Evolutionary conservation across 768 basidiomycete genomes (phyloP), one percentile per base, ranked within the genome.

Genomic region (Tricholoma sp.): DNA sequence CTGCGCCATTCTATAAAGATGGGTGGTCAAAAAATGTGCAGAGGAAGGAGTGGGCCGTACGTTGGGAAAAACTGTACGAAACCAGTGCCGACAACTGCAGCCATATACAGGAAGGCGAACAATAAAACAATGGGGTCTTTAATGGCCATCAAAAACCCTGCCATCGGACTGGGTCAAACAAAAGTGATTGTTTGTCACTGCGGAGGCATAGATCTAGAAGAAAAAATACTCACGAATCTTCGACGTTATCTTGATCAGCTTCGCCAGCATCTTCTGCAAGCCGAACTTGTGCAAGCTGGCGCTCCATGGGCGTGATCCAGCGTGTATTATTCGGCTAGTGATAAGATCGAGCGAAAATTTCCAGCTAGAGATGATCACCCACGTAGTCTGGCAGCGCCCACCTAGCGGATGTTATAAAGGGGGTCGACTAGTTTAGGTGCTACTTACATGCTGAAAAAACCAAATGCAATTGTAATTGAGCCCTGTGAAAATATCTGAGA

Each of bases 221-320:
- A 4, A n/a, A 9, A n/a, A 12, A 44, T 17, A 72, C 82, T 39
- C 63, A 86, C 85, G 85, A 81, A 53, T 82, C 84, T 31, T 76
- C 69, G 0, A 65, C 65, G n/a, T 77, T 78, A 60, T 88, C 85
- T 61, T 77, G 68, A 60, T 87, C 85, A 0, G 84, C 84, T 69
- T 86, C 84, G 1, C 84, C 84, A 9, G 80, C 82, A 63, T 87
- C 85, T 61, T 87, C 86, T 0, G 85, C 81, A 13, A 87, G 78
- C 12, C 85, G 81, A 11, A 78, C 79, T 66, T 85, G 84, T 3
- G 85, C 85, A n/a, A 88, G 73, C 29, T 76, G 77, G 18, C 75
- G 73, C 56, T 86, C 79, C 10, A 70, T 68, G 0, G 74, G 63
- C 10, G 72, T 71, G 29, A 87, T 65, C 84, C 85, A 87, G 29